phyloP scores from a whole-genome alignment of 1,284 basidiomycete genomes.

The Puccinia horiana region DNA sequence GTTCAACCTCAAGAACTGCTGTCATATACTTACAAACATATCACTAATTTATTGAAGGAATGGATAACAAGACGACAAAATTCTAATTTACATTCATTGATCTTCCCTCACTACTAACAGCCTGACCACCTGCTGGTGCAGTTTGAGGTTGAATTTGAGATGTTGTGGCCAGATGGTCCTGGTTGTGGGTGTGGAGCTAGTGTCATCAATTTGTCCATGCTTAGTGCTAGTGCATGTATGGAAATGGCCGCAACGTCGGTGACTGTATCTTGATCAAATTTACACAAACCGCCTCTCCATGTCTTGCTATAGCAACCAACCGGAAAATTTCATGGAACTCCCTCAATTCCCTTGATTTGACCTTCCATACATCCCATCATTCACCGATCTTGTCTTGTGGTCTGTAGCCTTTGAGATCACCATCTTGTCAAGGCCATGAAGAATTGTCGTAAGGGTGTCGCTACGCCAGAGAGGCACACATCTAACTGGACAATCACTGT shows the following conservation, averaged over 20 bases:
- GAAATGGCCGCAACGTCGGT: neutral
- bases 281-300: neutral
- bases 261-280: constrained; percentile 10
- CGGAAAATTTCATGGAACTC: constrained; percentile 2
- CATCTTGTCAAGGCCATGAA: neutral
- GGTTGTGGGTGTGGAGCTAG: neutral
- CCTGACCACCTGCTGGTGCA: neutral
- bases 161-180: neutral
- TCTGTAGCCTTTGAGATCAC: neutral
- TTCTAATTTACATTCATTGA: neutral
- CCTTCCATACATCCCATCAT: neutral
- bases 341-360: neutral
- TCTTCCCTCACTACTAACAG: neutral
- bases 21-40: neutral
- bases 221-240: neutral
- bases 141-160: neutral
- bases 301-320: neutral
- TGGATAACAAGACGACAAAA: neutral
- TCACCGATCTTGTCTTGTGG: neutral
- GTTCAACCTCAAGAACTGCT: too few relatives aligned
- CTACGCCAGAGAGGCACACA: neutral
- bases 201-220: neutral
- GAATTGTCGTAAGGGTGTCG: neutral
- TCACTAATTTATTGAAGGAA: too few relatives aligned
- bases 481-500: neutral